phyloP scores from a whole-genome alignment of 208 protist genomes.

The Plasmodiophora brassicae region DNA sequence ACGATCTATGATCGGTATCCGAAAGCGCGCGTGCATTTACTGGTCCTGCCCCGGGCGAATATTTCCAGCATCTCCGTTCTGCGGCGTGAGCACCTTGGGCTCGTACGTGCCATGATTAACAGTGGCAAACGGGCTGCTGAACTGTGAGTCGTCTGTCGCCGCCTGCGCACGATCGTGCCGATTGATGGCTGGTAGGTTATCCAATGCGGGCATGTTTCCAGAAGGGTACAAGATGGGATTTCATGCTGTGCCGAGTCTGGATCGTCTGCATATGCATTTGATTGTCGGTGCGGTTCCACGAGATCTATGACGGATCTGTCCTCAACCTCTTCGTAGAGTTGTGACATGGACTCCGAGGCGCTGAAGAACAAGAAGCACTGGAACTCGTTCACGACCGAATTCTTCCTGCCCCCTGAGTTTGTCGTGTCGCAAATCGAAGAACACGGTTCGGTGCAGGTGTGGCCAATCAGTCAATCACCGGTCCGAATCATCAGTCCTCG shows the following conservation, averaged over 20 bases:
- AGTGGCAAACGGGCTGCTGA: too few relatives aligned
- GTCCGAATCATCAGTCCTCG: too few relatives aligned
- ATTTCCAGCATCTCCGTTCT: background rate
- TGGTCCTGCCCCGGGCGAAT: slow-evolving; percentile 1
- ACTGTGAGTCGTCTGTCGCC: too few relatives aligned
- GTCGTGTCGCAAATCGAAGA: background rate
- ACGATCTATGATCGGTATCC: slow-evolving; percentile 38
- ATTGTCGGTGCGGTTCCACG: too few relatives aligned
- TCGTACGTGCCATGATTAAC: background rate
- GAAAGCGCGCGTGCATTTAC: slow-evolving; percentile 6
- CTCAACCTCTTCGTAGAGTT: too few relatives aligned
- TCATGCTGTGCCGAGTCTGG: slow-evolving; percentile 52
- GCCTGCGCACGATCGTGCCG: too few relatives aligned
- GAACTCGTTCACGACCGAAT: slow-evolving; percentile 52
- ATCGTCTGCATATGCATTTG: slow-evolving; percentile 49
- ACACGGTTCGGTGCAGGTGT: too few relatives aligned
- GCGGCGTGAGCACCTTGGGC: background rate
- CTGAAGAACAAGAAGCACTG: slow-evolving; percentile 58
- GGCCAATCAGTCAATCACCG: too few relatives aligned
- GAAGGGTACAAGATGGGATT: too few relatives aligned
- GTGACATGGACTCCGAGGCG: slow-evolving; percentile 37
- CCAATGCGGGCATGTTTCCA: too few relatives aligned
- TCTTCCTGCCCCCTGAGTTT: slow-evolving; percentile 34
- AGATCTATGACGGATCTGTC: too few relatives aligned
- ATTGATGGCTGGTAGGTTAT: too few relatives aligned